Evolutionary conservation across 1,284 basidiomycete genomes (phyloP), one percentile per base, ranked within the genome.

Genomic region (Sanghuangporus sanghuang): DNA sequence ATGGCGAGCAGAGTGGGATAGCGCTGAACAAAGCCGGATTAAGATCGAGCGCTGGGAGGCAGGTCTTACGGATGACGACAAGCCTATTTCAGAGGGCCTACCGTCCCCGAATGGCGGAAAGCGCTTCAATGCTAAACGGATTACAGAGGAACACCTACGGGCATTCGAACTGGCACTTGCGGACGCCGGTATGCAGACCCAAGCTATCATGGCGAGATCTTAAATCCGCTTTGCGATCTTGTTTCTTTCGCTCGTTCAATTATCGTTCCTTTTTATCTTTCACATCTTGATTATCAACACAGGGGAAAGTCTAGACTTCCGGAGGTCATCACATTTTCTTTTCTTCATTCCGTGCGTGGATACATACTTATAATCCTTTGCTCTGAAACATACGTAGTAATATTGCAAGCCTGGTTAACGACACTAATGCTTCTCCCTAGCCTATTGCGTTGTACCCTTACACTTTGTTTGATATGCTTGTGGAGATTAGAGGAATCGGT

Each of bases 41-140:
- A 83, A 78, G 72, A 90, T 93, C 64, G 89, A 90, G 73, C 80
- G 79, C 70, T 92, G 91, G 89, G 91, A 93, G 70, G 80, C 82
- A 6, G 86, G 85, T 1, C 70, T 82, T 32, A 66, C 73, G 59
- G 85, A 86, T 61, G 73, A 74, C 67, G 73, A 64, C 38, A 66
- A 63, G 52, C 68, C 59, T 35, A 21, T 40, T 53, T 36, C 35
- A 14, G 40, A 27, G 16, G n/a, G 49, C 57, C 0, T n/a, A 12
- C 70, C 73, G 42, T 75, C 76, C 38, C 71, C 69, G 23, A 71
- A 70, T 39, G 67, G 67, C 5, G 62, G 64, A 36, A 68, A 77
- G 69, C 76, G 85, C 68, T 73, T 85, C 40, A 85, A 92, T 65
- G 90, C 87, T 55, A 78, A 88, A 62, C 78, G 76, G 69, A 72